Evolutionary conservation across 805 yeast genomes (phyloP).

Genomic region (Saturnispora gosingensis): DNA sequence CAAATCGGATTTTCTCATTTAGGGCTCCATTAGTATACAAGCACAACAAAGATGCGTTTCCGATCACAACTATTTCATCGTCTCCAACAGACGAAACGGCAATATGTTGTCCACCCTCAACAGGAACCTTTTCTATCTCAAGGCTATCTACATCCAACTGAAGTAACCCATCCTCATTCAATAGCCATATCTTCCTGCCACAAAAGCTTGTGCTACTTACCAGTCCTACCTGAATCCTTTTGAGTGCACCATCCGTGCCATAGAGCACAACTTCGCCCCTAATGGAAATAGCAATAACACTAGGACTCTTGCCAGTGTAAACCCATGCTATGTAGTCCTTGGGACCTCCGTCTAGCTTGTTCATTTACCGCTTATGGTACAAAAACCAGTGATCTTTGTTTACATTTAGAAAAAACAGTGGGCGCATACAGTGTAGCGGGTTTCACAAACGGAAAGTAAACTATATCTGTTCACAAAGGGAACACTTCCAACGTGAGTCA

Average conservation of each 20-base stretch:
- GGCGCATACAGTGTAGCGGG: not conserved
- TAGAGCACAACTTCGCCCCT: constrained; percentile 4
- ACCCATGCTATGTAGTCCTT: constrained; percentile 4
- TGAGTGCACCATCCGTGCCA: not conserved
- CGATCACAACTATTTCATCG: not conserved
- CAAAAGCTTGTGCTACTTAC: not conserved
- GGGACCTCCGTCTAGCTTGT: constrained; percentile 3
- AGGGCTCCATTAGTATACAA: not conserved
- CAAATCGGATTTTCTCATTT: not conserved
- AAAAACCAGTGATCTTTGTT: not conserved
- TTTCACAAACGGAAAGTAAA: not conserved
- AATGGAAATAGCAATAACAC: not conserved
- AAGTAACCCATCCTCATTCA: not conserved
- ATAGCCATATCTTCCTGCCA: not conserved
- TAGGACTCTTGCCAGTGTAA: not conserved
- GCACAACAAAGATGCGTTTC: not conserved
- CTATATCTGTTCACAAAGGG: not conserved
- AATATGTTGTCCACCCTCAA: not conserved
- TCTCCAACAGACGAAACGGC: not conserved
- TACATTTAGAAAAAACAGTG: not conserved
- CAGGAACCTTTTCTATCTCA: not conserved
- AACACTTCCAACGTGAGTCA: not conserved
- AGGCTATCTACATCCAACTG: not conserved
- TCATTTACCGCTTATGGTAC: not conserved
- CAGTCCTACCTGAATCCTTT: not conserved